phyloP scores from a whole-genome alignment of 1,284 basidiomycete genomes.

The Malassezia arunalokei region DNA sequence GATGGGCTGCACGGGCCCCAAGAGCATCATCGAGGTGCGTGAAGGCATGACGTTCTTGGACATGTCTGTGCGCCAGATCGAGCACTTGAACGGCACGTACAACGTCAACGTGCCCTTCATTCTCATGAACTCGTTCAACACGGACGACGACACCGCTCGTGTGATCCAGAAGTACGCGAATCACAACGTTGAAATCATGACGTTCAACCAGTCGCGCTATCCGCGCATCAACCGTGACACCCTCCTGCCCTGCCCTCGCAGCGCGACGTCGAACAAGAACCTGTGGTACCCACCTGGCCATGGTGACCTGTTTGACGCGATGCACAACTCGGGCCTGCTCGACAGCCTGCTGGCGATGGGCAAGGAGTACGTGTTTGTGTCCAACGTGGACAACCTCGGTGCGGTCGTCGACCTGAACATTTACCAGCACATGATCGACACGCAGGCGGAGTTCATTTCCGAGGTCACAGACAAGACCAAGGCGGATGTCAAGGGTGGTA shows the following conservation, averaged over 20 bases:
- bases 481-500: slow-evolving; percentile 99
- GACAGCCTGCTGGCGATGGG: slow-evolving; percentile 88
- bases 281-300: slow-evolving; percentile 92
- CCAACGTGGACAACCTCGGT: slow-evolving; percentile 97
- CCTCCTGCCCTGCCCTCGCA: slow-evolving; percentile 74
- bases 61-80: slow-evolving; percentile 90
- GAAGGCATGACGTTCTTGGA: slow-evolving; percentile 99
- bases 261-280: slow-evolving; percentile 79
- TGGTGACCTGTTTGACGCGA: slow-evolving; percentile 88
- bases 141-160: slow-evolving; percentile 51
- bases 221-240: slow-evolving; percentile 94
- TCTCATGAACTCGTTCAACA: slow-evolving; percentile 99
- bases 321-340: slow-evolving; percentile 86
- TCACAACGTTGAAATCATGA: slow-evolving; percentile 49
- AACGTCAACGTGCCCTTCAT: slow-evolving; percentile 82
- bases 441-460: slow-evolving; percentile 47
- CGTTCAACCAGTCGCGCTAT: slow-evolving; percentile 95
- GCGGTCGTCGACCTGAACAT: slow-evolving; percentile 66
- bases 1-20: slow-evolving; percentile 69
- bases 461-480: slow-evolving; percentile 97
- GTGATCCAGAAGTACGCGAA: slow-evolving; percentile 99
- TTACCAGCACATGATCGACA: slow-evolving; percentile 53
- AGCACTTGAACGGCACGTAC: slow-evolving; percentile 58
- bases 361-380: slow-evolving; percentile 97
- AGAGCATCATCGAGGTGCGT: slow-evolving; percentile 49